A percentile compares a stretch with the other conserved stretches of the same genome.
Evolutionary conservation across 1,139 yeast genomes (phyloP).

Genomic region (Suhomyces taliae): DNA sequence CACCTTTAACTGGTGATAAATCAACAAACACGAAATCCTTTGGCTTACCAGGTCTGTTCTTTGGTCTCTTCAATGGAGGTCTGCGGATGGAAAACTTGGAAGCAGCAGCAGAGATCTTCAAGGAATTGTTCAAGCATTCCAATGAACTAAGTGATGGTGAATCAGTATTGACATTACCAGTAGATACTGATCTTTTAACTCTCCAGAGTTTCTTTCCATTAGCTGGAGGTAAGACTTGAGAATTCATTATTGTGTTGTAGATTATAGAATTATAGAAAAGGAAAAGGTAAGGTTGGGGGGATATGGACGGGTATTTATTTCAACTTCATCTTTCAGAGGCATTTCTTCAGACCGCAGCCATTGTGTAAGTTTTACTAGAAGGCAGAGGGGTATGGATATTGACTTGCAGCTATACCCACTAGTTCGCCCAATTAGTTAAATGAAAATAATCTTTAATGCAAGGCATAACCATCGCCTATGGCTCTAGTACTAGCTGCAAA

Average conservation of each 20-base stretch:
- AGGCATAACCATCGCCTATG: neutral
- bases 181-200: conserved; percentile 35
- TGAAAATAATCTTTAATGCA: conserved; percentile 8
- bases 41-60: conserved; percentile 52
- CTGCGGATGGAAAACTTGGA: conserved; percentile 40
- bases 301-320: conserved; percentile 7
- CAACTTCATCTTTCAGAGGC: neutral
- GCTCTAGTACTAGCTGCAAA: conserved; percentile 7
- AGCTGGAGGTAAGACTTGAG: conserved; percentile 41
- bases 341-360: neutral
- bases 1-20: conserved; percentile 50
- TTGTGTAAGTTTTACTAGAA: conserved; percentile 4
- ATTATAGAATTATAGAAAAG: neutral
- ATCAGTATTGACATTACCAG: conserved; percentile 11
- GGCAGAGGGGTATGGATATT: conserved; percentile 6
- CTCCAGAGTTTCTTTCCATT: conserved; percentile 52
- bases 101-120: conserved; percentile 41
- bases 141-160: conserved; percentile 23
- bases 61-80: conserved; percentile 52
- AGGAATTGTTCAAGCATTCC: conserved; percentile 48
- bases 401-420: conserved; percentile 2
- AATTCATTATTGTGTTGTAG: conserved; percentile 5
- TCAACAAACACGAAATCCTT: conserved; percentile 57
- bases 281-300: neutral
- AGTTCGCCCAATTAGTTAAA: conserved; percentile 8